Base-by-base conservation (phyloP, 331 rosid species). In the Acacia concinna region DNA sequence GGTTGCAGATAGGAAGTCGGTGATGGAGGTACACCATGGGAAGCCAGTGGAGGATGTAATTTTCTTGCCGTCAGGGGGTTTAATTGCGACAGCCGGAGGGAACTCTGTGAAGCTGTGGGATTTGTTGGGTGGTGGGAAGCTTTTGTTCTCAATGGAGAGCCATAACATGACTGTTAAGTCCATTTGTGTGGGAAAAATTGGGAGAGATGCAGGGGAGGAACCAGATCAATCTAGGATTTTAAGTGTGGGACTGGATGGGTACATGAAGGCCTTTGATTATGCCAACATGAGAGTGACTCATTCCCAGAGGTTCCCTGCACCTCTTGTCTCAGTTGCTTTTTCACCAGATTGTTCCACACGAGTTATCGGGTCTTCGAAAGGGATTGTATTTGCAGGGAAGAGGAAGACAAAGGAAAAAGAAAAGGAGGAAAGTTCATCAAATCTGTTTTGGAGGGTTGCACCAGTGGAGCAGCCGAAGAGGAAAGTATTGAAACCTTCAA, bases 91-190 rank as follows among this genome's bases (percentile, higher is more conserved):
- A 0, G 98, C 99, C 0, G 99, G 99, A 1, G 97, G 96, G 15
- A 82, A 91, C 52, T 85, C 93, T 0, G 96, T 96, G 20, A 96
- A 93, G 90, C 69, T 96, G 14, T 96, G 99, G 99, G 99, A 96
- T 64, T 8, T 96, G 76, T 78, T 93, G 23, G 94, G 93, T 0
- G 99, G 99, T 18, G 98, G 99, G 87, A 93, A 75, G 64, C 73
- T 96, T 79, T 51, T 91, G 43, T 83, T 54, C 60, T 89, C 98
- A 0, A 91, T 96, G 97, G 97, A 93, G 85, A 90, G 97, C 75
- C 99, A 96, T 57, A 96, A 90, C 75, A 96, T 91, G 89, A 96
- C 98, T 0, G 98, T 96, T 3, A 93, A 97, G 1, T 90, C 96
- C 1, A 49, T 96, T 17, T 91, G 97, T 60, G 80, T 93, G 14